These are phyloP conservation scores for Paspalum vaginatum DNA, from an alignment of 176 grass and related monocot species.

Conservation along the genomic window DNA sequence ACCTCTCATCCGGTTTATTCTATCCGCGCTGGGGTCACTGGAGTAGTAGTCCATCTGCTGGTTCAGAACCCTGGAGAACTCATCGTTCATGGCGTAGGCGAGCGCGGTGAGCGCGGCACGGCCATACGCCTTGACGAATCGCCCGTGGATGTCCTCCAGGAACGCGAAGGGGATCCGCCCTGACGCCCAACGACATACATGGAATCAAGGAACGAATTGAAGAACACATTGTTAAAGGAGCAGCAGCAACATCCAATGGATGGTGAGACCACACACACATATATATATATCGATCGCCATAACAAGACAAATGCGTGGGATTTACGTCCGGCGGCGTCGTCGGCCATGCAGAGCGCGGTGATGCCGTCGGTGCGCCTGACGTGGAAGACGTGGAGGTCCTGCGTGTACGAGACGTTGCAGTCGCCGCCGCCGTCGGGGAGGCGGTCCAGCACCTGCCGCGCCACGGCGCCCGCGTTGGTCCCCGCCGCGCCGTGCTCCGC, in stretches of 20 bases:
- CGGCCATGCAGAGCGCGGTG: constrained; percentile 83
- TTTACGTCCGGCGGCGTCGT: constrained; percentile 48
- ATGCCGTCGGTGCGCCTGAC: constrained; percentile 74
- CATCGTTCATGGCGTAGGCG: constrained; percentile 87
- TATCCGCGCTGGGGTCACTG: constrained; percentile 78
- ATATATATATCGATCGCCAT: too few species aligned
- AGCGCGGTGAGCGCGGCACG: constrained; percentile 73
- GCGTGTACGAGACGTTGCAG: constrained; percentile 85
- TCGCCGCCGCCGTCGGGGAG: constrained; percentile 43
- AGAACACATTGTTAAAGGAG: too few species aligned
- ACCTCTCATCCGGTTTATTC: constrained; percentile 79
- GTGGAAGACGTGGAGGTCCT: constrained; percentile 81
- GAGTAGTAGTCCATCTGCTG: constrained; percentile 91
- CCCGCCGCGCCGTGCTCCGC: constrained; percentile 62
- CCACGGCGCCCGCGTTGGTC: constrained; percentile 62
- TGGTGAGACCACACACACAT: too few species aligned
- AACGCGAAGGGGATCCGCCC: constrained; percentile 85
- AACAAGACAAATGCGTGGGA: too few species aligned
- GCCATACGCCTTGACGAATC: constrained; percentile 72
- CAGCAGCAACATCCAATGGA: too few species aligned
- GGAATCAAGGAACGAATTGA: neutral
- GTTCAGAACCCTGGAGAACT: constrained; percentile 84
- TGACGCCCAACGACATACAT: neutral
- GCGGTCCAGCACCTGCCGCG: constrained; percentile 80
- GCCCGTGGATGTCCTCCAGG: constrained; percentile 81